Conservation (phyloP, 108 stramenopile genomes). For the Nitzschia putrida region DNA sequence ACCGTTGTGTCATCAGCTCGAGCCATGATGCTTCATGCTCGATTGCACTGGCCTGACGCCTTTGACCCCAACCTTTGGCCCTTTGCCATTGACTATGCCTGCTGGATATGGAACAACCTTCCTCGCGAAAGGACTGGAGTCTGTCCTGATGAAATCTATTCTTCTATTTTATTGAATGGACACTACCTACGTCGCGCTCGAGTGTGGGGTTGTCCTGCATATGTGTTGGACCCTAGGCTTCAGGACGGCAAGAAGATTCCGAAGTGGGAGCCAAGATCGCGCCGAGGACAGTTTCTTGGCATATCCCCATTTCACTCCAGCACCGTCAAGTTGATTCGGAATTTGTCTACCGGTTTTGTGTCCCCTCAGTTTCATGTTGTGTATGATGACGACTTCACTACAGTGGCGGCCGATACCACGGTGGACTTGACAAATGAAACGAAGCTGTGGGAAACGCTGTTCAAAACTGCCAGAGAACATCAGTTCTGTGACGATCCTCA, state of each 20-base stretch:
- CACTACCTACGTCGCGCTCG: slow-evolving; percentile 22
- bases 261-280: slow-evolving; percentile 37
- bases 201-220: slow-evolving; percentile 44
- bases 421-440: no score
- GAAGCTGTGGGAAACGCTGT: slow-evolving; percentile 13
- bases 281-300: slow-evolving; percentile 48
- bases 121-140: slow-evolving; percentile 29
- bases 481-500: neutral
- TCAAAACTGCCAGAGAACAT: slow-evolving; percentile 7
- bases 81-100: slow-evolving; percentile 51
- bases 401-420: slow-evolving; percentile 6
- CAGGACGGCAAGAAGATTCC: slow-evolving; percentile 51
- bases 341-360: slow-evolving; percentile 35
- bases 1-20: slow-evolving; percentile 42
- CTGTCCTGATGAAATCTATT: slow-evolving; percentile 37
- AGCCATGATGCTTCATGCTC: slow-evolving; percentile 45
- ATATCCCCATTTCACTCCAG: slow-evolving; percentile 38
- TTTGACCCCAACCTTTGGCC: slow-evolving; percentile 43
- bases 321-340: slow-evolving; percentile 42
- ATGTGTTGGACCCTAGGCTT: slow-evolving; percentile 39
- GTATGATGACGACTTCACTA: slow-evolving; percentile 52
- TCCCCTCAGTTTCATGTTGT: slow-evolving; percentile 56
- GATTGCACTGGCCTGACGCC: slow-evolving; percentile 44
- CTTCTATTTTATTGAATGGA: slow-evolving; percentile 14
- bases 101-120: slow-evolving; percentile 41